Evolutionary conservation across 2,329 filamentous ascomycete genomes (phyloP).

Genomic region (Talaromyces islandicus): DNA sequence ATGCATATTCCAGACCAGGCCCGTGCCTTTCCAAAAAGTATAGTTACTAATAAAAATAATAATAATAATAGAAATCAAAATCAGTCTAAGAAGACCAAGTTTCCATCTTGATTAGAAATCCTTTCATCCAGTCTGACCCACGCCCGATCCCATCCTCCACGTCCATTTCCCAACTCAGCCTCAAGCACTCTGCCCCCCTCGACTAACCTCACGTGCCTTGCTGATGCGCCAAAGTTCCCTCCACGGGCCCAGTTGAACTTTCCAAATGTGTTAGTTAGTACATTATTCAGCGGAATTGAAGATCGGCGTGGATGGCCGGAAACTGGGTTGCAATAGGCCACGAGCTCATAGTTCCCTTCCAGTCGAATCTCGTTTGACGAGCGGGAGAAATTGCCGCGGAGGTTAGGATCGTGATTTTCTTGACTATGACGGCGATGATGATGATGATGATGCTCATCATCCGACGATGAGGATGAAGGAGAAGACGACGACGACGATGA

Average conservation of each 20-base stretch:
- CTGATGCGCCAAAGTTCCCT: constrained; percentile 32
- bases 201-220: constrained; percentile 23
- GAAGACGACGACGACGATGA: neutral
- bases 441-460: neutral
- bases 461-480: neutral
- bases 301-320: constrained; percentile 27
- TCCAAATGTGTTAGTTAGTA: constrained; percentile 33
- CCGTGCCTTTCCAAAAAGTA: too few relatives aligned
- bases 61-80: too few relatives aligned
- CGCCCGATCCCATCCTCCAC: constrained; percentile 26
- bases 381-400: constrained; percentile 33
- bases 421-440: neutral
- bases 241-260: constrained; percentile 28
- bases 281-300: constrained; percentile 30
- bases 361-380: constrained; percentile 27
- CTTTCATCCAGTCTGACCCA: constrained; percentile 31
- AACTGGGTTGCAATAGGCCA: constrained; percentile 27
- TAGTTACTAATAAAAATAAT: too few relatives aligned
- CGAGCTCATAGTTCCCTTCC: constrained; percentile 29
- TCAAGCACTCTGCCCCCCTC: constrained; percentile 28
- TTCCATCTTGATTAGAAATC: constrained; percentile 33
- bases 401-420: constrained; percentile 3
- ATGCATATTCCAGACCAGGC: neutral
- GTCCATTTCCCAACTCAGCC: constrained; percentile 28
- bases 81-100: constrained; percentile 19